These are phyloP conservation scores for Aspergillus tanneri DNA, from an alignment of 2,329 filamentous ascomycete species.

Conservation along the genomic window DNA sequence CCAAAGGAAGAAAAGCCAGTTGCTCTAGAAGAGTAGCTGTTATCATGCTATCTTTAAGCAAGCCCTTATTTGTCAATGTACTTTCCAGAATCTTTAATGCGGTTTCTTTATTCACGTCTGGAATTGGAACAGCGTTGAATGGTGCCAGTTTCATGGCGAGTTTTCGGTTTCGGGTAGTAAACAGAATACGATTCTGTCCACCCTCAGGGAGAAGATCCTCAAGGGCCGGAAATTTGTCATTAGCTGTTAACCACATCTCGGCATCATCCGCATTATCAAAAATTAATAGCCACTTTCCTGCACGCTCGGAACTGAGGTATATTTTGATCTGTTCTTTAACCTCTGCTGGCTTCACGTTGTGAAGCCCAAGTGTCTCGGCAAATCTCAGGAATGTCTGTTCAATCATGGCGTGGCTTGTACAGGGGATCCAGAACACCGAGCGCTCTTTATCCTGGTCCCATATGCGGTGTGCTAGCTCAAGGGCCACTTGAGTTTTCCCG, in stretches of 20 bases:
- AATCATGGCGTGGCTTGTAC: slow-evolving; percentile 21
- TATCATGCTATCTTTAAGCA: slow-evolving; percentile 8
- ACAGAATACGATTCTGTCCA: slow-evolving; percentile 25
- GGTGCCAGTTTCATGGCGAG: slow-evolving; percentile 19
- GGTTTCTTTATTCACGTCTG: slow-evolving; percentile 13
- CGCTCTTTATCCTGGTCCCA: slow-evolving; percentile 15
- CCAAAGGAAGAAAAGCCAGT: slow-evolving; percentile 25
- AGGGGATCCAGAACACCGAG: slow-evolving; percentile 31
- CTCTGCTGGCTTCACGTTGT: slow-evolving; percentile 4
- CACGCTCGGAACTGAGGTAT: slow-evolving; percentile 12
- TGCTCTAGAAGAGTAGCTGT: slow-evolving; percentile 13
- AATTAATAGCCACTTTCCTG: slow-evolving; percentile 24
- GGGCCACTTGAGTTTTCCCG: slow-evolving; percentile 1
- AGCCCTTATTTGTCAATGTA: not conserved
- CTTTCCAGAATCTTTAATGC: slow-evolving; percentile 7
- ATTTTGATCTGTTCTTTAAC: slow-evolving; percentile 7
- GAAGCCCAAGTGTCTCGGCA: slow-evolving; percentile 5
- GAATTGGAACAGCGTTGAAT: slow-evolving; percentile 16
- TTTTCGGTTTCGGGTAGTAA: slow-evolving; percentile 29
- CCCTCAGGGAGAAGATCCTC: slow-evolving; percentile 17
- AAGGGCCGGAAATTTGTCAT: slow-evolving; percentile 3
- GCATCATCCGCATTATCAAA: slow-evolving; percentile 27
- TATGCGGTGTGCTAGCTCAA: slow-evolving; percentile 14
- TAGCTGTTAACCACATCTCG: slow-evolving; percentile 15
- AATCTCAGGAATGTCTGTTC: slow-evolving; percentile 18